These are phyloP conservation scores for Beauveria bassiana DNA, from an alignment of 2,329 filamentous ascomycete species.

Conservation along the genomic window DNA sequence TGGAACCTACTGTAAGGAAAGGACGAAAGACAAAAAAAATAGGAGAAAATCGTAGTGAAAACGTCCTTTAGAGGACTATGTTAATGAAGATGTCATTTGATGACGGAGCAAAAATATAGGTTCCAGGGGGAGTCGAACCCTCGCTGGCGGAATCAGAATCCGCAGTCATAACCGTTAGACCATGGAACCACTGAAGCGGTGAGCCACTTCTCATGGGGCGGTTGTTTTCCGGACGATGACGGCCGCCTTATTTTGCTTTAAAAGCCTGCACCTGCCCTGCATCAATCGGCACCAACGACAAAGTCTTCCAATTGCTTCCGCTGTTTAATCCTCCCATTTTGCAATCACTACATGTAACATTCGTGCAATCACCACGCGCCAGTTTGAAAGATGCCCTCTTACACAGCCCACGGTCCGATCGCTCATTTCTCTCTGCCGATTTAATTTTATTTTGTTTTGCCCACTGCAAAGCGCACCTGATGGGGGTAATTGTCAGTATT, in stretches of 20 bases:
- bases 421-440: no score
- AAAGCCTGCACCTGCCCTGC: background rate
- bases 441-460: background rate
- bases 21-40: no score
- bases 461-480: background rate
- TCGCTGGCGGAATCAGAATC: constrained; percentile 13
- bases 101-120: background rate
- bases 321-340: background rate
- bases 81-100: no score
- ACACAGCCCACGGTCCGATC: background rate
- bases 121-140: constrained; percentile 13
- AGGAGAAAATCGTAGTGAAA: no score
- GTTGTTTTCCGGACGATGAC: background rate
- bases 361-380: background rate
- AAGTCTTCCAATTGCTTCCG: background rate
- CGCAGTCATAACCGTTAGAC: constrained; percentile 13
- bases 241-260: background rate
- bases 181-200: constrained; percentile 18
- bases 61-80: background rate
- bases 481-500: no score
- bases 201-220: constrained; percentile 20
- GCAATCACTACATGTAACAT: background rate
- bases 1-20: no score
- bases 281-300: no score
- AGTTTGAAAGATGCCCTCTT: background rate